Base-by-base conservation (phyloP, 2,329 filamentous ascomycete genomes). In the Penicillium sp. region DNA sequence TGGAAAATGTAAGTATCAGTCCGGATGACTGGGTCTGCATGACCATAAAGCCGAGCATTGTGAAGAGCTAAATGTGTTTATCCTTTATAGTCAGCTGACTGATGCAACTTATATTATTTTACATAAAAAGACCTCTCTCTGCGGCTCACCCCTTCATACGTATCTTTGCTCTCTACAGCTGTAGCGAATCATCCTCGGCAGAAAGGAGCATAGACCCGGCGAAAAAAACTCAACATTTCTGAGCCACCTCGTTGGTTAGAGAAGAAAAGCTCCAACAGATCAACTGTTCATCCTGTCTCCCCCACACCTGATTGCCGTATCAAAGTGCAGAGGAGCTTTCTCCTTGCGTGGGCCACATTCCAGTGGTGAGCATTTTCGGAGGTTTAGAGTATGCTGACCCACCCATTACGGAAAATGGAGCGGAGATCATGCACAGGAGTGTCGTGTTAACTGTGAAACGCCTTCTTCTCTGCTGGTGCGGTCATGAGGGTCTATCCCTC, bases 321-420 rank as follows among this genome's bases (percentile, higher is more conserved):
- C 39, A 40, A 48, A 36, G 10, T n/a, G 18, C 8, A 37, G 43
- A 21, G 47, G 43, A 39, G 16, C 50, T 21, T 11, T 48, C 55
- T 59, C 59, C 57, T 62, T 62, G 51, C 59, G 33, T 53, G 39
- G 42, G 14, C 23, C 21, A 48, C 59, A 62, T 62, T 62, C 59
- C 57, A 51, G 29, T 18, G 24, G 5, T 26, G 34, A 45, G 45
- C 42, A 58, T 58, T 51, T 51, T 52, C 59, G 57, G 59, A 62
- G 52, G 33, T 58, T 62, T 53, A 56, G 57, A 28, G 57, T 62
- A 62, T 62, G 59, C 48, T 54, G 54, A 45, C 40, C 40, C 54
- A 33, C 57, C 55, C 37, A 18, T 40, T 49, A 43, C 5, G 55
- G 57, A 14, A 11, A 56, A 34, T n/a, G 10, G 10, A 14, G 33